Evolutionary conservation across 495 filamentous ascomycete genomes (phyloP), one percentile per base, ranked within the genome.

Genomic region (Durotheca rogersii): DNA sequence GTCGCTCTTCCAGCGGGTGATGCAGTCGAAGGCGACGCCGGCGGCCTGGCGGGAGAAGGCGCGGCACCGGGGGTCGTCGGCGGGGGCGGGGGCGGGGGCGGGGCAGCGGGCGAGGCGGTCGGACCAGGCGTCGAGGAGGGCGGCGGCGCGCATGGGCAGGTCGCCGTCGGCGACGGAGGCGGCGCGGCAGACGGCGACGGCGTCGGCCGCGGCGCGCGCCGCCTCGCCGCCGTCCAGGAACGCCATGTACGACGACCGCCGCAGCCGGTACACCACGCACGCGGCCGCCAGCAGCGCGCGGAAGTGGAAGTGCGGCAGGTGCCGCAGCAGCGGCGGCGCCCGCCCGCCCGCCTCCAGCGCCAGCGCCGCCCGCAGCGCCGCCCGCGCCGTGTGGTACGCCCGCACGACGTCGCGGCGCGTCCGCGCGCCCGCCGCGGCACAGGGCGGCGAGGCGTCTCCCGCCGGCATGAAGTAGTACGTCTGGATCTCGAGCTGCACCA

Each of bases 391-490:
- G 36, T 53, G 65, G 59, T 69, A 73, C 37, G 66, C 53, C 1
- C 71, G 72, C 32, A 73, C 51, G 4, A 73, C 49, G 48, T 69
- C 67, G 21, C 69, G 66, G n/a, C n/a, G n/a, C n/a, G n/a, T n/a
- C n/a, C n/a, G n/a, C n/a, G n/a, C n/a, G n/a, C n/a, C n/a, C n/a
- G n/a, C n/a, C n/a, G 58, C n/a, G 66, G 57, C 16, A 65, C 67
- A 7, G 57, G 29, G 58, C 51, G 51, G 47, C 62, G 64, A n/a
- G n/a, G n/a, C n/a, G 34, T 61, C 62, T 1, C 68, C 65, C 1
- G 65, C 53, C 19, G 71, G 70, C 52, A 74, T 69, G 47, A 75
- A 62, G 61, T 75, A 75, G 60, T 67, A 75, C 9, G 59, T 61
- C 38, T 75, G 72, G 38, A 75, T 72, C 7, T 75, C 72, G 6